Evolutionary conservation across 495 filamentous ascomycete genomes (phyloP).

Genomic region (Daldinia decipiens): DNA sequence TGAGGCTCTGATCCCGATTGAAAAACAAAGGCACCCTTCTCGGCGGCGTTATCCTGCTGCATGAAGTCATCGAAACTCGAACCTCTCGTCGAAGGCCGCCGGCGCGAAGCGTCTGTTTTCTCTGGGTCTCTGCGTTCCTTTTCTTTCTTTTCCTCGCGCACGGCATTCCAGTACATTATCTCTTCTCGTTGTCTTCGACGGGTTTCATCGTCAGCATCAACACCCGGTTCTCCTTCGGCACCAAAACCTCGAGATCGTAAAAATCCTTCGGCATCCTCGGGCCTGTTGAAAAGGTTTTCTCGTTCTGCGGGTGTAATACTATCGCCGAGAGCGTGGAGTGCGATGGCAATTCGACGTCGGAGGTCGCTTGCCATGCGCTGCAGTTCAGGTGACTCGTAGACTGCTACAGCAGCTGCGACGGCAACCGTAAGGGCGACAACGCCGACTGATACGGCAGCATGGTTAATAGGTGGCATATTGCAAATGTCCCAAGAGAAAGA

Average conservation of each 20-base stretch:
- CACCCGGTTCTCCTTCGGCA: slow-evolving; percentile 62
- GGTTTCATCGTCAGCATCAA: slow-evolving; percentile 74
- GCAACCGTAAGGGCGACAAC: slow-evolving; percentile 80
- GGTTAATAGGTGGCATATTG: slow-evolving; percentile 60
- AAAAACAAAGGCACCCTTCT: slow-evolving; percentile 61
- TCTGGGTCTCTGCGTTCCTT: slow-evolving; percentile 42
- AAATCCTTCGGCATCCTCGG: slow-evolving; percentile 68
- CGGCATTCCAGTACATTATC: slow-evolving; percentile 72
- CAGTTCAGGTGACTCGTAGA: slow-evolving; percentile 86
- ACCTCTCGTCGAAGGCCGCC: slow-evolving; percentile 36
- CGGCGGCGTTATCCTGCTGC: slow-evolving; percentile 53
- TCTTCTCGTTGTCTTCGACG: slow-evolving; percentile 76
- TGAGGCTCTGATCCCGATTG: slow-evolving; percentile 57
- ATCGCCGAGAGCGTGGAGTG: slow-evolving; percentile 80
- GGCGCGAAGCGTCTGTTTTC: slow-evolving; percentile 20
- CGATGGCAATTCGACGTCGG: slow-evolving; percentile 80
- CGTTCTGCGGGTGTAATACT: slow-evolving; percentile 71
- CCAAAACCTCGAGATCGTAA: slow-evolving; percentile 56
- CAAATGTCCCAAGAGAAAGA: slow-evolving; percentile 7
- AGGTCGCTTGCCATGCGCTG: slow-evolving; percentile 78
- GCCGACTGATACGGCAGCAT: slow-evolving; percentile 68
- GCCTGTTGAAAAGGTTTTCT: slow-evolving; percentile 64
- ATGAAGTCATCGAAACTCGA: slow-evolving; percentile 67
- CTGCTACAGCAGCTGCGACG: slow-evolving; percentile 81
- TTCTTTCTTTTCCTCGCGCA: slow-evolving; percentile 50